Conservation (phyloP, 352 stramenopile genomes). For the Globisporangium orthogonon region DNA sequence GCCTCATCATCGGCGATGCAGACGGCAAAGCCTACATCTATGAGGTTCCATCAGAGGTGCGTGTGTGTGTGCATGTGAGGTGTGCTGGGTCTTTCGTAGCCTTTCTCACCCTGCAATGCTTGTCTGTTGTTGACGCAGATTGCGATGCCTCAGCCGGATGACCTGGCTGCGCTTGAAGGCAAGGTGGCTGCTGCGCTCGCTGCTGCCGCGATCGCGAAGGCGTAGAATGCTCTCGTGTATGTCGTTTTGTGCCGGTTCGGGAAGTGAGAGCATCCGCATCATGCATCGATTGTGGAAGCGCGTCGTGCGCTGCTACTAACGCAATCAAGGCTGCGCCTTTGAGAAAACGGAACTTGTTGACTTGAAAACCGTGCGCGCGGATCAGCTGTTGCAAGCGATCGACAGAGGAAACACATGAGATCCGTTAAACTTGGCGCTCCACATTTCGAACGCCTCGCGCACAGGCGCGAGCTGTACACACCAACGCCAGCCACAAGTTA, state of each 20-base stretch:
- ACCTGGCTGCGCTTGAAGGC: conserved; percentile 47
- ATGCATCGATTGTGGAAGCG: not conserved
- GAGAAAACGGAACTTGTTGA: no score
- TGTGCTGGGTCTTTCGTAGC: not conserved
- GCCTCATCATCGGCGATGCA: conserved; percentile 72
- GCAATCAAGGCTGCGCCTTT: not conserved
- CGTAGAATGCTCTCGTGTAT: conserved; percentile 11
- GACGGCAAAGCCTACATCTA: conserved; percentile 69
- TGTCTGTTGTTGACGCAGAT: conserved; percentile 28
- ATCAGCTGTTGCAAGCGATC: not conserved
- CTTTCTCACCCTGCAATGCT: conserved; percentile 6
- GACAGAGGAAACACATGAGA: conserved; percentile 31
- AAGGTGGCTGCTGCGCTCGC: conserved; percentile 56
- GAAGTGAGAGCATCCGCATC: not conserved
- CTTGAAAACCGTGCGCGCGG: no score
- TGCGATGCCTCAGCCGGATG: conserved; percentile 51
- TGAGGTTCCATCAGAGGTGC: conserved; percentile 73
- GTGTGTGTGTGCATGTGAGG: conserved; percentile 4
- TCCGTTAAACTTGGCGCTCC: conserved; percentile 45
- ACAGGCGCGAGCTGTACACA: conserved; percentile 25
- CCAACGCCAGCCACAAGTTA: not conserved
- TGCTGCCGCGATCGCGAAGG: conserved; percentile 32
- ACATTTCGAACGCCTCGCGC: conserved; percentile 48
- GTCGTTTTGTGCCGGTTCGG: not conserved
- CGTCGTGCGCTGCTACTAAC: no score